Percentiles rank a stretch among this genome's conserved stretches.
Evolutionary conservation across 208 protist genomes (phyloP).

Genomic region (Blechomonas ayalai): DNA sequence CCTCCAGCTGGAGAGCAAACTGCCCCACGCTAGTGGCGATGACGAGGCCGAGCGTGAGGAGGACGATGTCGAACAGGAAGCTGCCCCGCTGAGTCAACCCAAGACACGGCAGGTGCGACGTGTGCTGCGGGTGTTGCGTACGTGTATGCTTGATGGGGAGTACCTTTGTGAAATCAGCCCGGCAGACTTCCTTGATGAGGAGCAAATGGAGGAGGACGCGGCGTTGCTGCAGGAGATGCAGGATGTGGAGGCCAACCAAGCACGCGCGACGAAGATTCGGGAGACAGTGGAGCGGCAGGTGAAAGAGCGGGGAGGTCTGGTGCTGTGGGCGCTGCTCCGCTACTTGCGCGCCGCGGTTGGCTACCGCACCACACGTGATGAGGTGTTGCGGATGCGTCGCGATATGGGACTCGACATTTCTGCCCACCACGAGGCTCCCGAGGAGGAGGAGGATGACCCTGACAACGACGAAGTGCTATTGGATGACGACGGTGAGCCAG

Average conservation of each 20-base stretch:
- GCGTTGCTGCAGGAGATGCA: conserved; percentile 7
- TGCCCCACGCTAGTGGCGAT: conserved; percentile 4
- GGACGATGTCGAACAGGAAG: neutral
- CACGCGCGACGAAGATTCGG: conserved; percentile 21
- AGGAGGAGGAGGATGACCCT: conserved; percentile 55
- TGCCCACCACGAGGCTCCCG: conserved; percentile 37
- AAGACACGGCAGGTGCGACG: conserved; percentile 65
- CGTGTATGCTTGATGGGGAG: conserved; percentile 53
- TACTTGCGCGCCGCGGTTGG: conserved; percentile 43
- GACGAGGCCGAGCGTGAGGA: conserved; percentile 8
- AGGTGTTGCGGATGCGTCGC: conserved; percentile 27
- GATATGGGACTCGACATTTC: conserved; percentile 34
- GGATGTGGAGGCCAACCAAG: conserved; percentile 10
- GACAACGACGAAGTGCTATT: conserved; percentile 68
- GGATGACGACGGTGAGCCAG: conserved; percentile 55
- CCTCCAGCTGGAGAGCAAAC: conserved; percentile 32
- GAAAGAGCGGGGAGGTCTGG: conserved; percentile 44
- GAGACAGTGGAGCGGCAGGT: conserved; percentile 30
- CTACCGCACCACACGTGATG: conserved; percentile 68
- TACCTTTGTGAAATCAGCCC: conserved; percentile 50
- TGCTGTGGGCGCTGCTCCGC: conserved; percentile 56
- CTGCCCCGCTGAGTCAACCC: conserved; percentile 40
- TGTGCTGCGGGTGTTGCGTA: conserved; percentile 53
- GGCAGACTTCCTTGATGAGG: conserved; percentile 45
- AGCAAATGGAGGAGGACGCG: conserved; percentile 31